Percentiles rank a stretch among this genome's conserved stretches.
These are phyloP conservation scores for Tylopilus sp. DNA, from an alignment of 1,284 basidiomycete species.

Conservation along the genomic window DNA sequence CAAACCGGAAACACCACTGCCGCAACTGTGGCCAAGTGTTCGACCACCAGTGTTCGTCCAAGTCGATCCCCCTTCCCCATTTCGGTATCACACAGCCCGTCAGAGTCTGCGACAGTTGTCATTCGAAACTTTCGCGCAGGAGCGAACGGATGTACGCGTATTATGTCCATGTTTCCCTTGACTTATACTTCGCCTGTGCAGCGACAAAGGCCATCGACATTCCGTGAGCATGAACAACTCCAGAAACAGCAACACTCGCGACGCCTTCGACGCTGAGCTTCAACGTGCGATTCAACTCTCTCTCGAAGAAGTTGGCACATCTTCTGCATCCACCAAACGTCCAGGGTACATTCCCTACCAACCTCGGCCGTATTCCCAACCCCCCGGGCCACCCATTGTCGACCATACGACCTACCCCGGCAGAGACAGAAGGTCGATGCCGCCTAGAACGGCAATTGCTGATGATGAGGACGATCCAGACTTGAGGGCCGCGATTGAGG, in stretches of 20 bases:
- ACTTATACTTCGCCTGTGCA: slow-evolving; percentile 15
- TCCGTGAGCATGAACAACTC: slow-evolving; percentile 47
- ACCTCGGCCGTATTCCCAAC: slow-evolving; percentile 54
- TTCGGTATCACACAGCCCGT: slow-evolving; percentile 94
- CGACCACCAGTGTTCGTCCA: slow-evolving; percentile 90
- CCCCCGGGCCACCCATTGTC: slow-evolving; percentile 72
- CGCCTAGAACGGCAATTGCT: slow-evolving; percentile 27
- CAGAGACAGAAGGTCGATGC: slow-evolving; percentile 17
- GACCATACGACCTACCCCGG: slow-evolving; percentile 50
- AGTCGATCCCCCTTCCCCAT: slow-evolving; percentile 82
- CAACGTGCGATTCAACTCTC: slow-evolving; percentile 93
- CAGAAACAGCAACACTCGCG: slow-evolving; percentile 55
- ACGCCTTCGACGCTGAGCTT: slow-evolving; percentile 83
- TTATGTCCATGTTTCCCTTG: not conserved
- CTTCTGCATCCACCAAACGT: slow-evolving; percentile 42
- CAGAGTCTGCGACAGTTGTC: slow-evolving; percentile 91
- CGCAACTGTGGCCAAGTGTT: slow-evolving; percentile 98
- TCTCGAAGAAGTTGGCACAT: slow-evolving; percentile 69
- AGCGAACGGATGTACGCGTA: slow-evolving; percentile 44
- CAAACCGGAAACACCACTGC: slow-evolving; percentile 98
- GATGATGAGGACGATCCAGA: slow-evolving; percentile 93
- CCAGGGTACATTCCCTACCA: slow-evolving; percentile 70
- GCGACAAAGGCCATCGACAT: slow-evolving; percentile 48
- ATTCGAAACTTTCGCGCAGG: slow-evolving; percentile 67
- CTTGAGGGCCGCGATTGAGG: slow-evolving; percentile 92